Conservation (phyloP, 2,329 filamentous ascomycete genomes). For the Dothidotthia symphoricarpi region DNA sequence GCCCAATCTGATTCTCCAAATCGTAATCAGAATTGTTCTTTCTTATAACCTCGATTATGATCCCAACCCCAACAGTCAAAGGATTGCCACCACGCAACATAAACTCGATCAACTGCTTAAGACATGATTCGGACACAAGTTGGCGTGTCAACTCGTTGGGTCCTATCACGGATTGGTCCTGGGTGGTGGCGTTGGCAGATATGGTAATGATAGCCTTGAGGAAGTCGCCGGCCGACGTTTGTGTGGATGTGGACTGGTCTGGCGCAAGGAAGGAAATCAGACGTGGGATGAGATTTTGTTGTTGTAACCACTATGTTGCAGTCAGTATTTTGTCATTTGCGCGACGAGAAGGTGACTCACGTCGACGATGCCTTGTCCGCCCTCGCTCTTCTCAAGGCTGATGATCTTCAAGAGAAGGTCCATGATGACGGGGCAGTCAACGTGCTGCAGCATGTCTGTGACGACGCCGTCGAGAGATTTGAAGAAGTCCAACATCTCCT, state of each 20-base stretch:
- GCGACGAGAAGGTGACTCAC: constrained; percentile 51
- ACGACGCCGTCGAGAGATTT: constrained; percentile 80
- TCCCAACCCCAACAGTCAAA: constrained; percentile 91
- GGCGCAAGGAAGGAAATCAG: constrained; percentile 84
- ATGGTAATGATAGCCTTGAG: constrained; percentile 99
- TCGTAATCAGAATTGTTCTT: constrained; percentile 99
- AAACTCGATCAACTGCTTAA: constrained; percentile 79
- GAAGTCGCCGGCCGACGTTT: constrained; percentile 95
- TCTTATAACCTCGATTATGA: constrained; percentile 95
- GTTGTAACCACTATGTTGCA: constrained; percentile 74
- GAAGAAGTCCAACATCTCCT: constrained; percentile 91
- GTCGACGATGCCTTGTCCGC: constrained; percentile 89
- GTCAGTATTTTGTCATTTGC: constrained; percentile 11
- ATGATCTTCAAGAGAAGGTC: constrained; percentile 95
- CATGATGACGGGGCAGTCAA: constrained; percentile 98
- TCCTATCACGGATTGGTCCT: constrained; percentile 97
- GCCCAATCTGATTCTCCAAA: constrained; percentile 79
- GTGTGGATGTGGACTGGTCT: constrained; percentile 82
- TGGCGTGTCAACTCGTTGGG: constrained; percentile 95
- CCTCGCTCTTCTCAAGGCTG: constrained; percentile 87
- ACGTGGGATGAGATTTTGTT: constrained; percentile 80
- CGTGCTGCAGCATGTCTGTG: constrained; percentile 81
- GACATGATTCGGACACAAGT: constrained; percentile 81
- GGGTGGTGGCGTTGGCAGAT: constrained; percentile 95
- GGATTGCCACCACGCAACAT: constrained; percentile 95